Conservation (phyloP, 441 rosid species). For the Theobroma grandiflorum region DNA sequence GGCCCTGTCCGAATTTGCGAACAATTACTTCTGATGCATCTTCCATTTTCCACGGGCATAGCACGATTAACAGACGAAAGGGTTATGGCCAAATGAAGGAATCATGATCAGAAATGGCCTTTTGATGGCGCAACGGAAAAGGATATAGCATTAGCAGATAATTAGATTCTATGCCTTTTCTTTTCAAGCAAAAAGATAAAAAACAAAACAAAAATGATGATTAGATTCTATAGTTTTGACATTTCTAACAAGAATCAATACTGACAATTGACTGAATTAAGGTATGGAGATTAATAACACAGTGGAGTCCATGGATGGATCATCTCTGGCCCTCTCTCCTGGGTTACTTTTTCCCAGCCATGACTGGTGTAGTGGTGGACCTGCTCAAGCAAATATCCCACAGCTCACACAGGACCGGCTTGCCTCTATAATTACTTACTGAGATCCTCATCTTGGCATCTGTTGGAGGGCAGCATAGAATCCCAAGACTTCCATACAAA, state of each 20-base stretch:
- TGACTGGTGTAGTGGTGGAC: neutral
- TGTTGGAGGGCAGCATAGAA: no score
- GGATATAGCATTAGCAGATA: neutral
- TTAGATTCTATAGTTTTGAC: neutral
- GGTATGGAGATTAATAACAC: neutral
- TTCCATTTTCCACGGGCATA: constrained; percentile 1
- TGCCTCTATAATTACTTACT: neutral
- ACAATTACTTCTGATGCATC: neutral
- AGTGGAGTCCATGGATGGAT: neutral
- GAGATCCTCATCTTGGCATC: no score
- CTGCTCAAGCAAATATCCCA: neutral
- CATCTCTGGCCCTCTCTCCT: neutral
- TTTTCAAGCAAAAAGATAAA: no score
- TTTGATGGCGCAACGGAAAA: neutral
- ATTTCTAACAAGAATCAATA: neutral
- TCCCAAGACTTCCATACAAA: no score
- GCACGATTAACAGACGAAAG: neutral
- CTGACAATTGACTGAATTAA: neutral
- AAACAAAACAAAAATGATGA: neutral
- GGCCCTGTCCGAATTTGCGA: neutral
- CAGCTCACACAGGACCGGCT: neutral
- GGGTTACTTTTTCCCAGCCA: neutral
- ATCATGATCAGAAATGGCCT: neutral
- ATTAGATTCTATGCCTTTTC: neutral
- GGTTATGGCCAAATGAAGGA: neutral